Evolutionary conservation across 1,284 basidiomycete species (phyloP).

Genomic region (Moesziomyces globuligerus): DNA sequence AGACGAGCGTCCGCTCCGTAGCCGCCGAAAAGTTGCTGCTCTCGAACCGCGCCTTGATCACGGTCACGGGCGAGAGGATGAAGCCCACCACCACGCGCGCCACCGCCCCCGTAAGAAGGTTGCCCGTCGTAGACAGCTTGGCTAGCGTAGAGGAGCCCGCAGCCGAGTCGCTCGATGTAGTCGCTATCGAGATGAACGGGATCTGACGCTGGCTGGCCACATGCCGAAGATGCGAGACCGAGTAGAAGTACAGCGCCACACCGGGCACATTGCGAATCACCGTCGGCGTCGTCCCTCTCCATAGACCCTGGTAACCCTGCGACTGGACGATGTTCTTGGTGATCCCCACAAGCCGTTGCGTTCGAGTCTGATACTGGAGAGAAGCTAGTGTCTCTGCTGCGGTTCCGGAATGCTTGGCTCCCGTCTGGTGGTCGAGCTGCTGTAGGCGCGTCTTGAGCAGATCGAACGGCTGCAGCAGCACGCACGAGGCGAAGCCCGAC

Average conservation of each 20-base stretch:
- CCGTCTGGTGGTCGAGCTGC: slow-evolving; percentile 40
- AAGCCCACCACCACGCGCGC: slow-evolving; percentile 87
- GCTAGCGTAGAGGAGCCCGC: slow-evolving; percentile 46
- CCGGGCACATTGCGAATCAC: slow-evolving; percentile 65
- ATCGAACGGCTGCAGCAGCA: slow-evolving; percentile 65
- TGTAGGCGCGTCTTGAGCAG: slow-evolving; percentile 66
- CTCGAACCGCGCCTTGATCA: slow-evolving; percentile 82
- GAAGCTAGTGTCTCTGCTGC: not conserved
- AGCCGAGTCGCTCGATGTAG: slow-evolving; percentile 66
- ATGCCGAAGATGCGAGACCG: slow-evolving; percentile 58
- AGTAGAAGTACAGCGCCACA: slow-evolving; percentile 66
- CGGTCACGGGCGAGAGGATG: slow-evolving; percentile 88
- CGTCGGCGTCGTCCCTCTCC: slow-evolving; percentile 64
- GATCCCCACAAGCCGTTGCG: slow-evolving; percentile 39
- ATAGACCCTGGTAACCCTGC: slow-evolving; percentile 60
- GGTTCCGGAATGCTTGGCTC: slow-evolving; percentile 3
- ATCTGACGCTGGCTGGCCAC: slow-evolving; percentile 51
- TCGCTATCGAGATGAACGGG: slow-evolving; percentile 54
- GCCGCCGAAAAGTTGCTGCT: slow-evolving; percentile 58
- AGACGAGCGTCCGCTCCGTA: slow-evolving; percentile 53
- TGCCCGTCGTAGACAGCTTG: slow-evolving; percentile 81
- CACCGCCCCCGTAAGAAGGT: slow-evolving; percentile 87
- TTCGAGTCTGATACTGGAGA: slow-evolving; percentile 28
- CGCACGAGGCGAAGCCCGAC: slow-evolving; percentile 63
- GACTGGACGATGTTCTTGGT: slow-evolving; percentile 35